These are phyloP conservation scores for Haplosporangium sp. DNA, from an alignment of 371 early-diverging fungal species.

Conservation along the genomic window DNA sequence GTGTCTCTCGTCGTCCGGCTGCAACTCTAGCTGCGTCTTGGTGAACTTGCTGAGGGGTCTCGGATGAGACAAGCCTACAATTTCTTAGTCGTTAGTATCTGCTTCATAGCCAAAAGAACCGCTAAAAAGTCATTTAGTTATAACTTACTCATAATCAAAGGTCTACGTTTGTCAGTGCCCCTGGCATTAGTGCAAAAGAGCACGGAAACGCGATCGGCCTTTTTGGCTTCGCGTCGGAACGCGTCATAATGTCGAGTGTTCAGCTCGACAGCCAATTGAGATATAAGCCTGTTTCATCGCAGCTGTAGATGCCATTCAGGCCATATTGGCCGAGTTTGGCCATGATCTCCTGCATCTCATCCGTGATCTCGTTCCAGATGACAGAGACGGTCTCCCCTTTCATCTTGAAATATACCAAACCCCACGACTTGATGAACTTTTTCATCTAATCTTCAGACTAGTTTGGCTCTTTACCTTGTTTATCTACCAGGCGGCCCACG, in stretches of 20 bases:
- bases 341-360: background rate
- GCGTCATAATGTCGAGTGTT: background rate
- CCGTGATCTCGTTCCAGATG: background rate
- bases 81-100: no score
- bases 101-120: no score
- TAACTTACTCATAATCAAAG: background rate
- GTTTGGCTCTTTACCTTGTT: no score
- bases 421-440: background rate
- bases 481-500: no score
- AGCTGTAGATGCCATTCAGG: background rate
- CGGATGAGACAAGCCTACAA: no score
- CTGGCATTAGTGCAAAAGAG: background rate
- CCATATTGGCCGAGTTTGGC: background rate
- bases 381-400: background rate
- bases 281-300: background rate
- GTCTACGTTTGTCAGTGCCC: background rate
- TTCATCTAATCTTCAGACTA: background rate
- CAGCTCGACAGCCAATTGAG: background rate
- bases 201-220: background rate
- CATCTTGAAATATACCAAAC: background rate
- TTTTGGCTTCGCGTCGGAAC: background rate
- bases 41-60: no score
- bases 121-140: no score
- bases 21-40: no score
- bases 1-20: no score